These are phyloP conservation scores for Mycena indigotica DNA, from an alignment of 768 basidiomycete species.

Conservation along the genomic window DNA sequence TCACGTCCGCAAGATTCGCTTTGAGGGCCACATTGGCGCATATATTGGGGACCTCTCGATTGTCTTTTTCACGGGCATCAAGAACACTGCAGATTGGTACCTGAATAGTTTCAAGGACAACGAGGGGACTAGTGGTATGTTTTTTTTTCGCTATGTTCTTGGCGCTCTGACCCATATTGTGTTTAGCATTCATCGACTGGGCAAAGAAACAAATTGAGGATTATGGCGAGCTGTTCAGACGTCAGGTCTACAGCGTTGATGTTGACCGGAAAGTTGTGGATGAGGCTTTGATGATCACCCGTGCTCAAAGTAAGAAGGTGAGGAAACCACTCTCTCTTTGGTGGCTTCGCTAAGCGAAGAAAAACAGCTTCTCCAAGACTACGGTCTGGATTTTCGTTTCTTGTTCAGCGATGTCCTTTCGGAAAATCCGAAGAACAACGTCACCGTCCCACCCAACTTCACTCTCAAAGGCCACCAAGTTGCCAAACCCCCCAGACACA, in stretches of 20 bases:
- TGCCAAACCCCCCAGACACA: slow-evolving; percentile 14
- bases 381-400: slow-evolving; percentile 76
- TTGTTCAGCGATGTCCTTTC: slow-evolving; percentile 56
- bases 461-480: slow-evolving; percentile 21
- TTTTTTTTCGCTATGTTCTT: neutral
- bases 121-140: slow-evolving; percentile 87
- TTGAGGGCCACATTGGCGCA: slow-evolving; percentile 83
- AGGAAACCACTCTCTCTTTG: neutral
- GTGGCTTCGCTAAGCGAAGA: neutral
- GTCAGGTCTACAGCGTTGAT: slow-evolving; percentile 88
- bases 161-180: neutral
- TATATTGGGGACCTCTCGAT: slow-evolving; percentile 88
- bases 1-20: slow-evolving; percentile 83
- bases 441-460: slow-evolving; percentile 11
- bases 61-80: slow-evolving; percentile 91
- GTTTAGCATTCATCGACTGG: slow-evolving; percentile 90
- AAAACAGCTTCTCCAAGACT: slow-evolving; percentile 62
- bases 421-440: slow-evolving; percentile 34
- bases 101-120: slow-evolving; percentile 94
- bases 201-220: slow-evolving; percentile 81
- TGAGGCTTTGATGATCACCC: slow-evolving; percentile 77
- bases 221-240: slow-evolving; percentile 83
- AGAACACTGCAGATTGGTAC: slow-evolving; percentile 98
- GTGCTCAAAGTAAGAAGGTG: slow-evolving; percentile 85
- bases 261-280: slow-evolving; percentile 69